phyloP scores from a whole-genome alignment of 202 grass and related monocot genomes.

The Panicum hallii region DNA sequence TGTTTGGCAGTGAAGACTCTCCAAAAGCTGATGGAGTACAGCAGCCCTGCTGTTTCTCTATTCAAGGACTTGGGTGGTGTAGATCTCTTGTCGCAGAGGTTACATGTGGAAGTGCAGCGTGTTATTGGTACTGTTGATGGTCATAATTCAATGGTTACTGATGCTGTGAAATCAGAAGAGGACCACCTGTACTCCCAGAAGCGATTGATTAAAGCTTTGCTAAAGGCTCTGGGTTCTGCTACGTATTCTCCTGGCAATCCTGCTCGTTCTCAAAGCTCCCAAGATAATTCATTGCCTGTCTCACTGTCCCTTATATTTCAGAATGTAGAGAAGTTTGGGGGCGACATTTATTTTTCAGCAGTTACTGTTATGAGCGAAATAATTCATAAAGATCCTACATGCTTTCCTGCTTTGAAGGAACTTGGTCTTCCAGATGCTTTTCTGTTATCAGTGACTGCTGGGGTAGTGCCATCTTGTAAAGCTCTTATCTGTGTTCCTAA shows the following conservation, averaged over 20 bases:
- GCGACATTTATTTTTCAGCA: constrained; percentile 97
- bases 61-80: constrained; percentile 98
- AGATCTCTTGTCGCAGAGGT: constrained; percentile 80
- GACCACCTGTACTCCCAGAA: constrained; percentile 88
- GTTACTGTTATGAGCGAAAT: constrained; percentile 99
- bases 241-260: constrained; percentile 95
- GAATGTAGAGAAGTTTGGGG: constrained; percentile 87
- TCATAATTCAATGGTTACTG: constrained; percentile 57
- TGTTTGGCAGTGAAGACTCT: constrained; percentile 93
- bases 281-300: constrained; percentile 78
- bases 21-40: constrained; percentile 98
- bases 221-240: constrained; percentile 92
- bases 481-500: constrained; percentile 93
- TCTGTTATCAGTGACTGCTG: constrained; percentile 78
- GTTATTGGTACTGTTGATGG: constrained; percentile 71
- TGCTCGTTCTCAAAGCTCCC: constrained; percentile 70
- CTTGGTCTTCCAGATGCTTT: constrained; percentile 92
- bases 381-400: constrained; percentile 98
- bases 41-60: constrained; percentile 86
- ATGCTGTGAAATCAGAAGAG: constrained; percentile 71
- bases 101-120: constrained; percentile 88
- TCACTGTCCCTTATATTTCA: constrained; percentile 95
- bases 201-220: constrained; percentile 87
- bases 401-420: constrained; percentile 87
- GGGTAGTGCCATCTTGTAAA: constrained; percentile 87